These are phyloP conservation scores for Annulohypoxylon truncatum DNA, from an alignment of 2,329 filamentous ascomycete genomes.

Conservation along the genomic window DNA sequence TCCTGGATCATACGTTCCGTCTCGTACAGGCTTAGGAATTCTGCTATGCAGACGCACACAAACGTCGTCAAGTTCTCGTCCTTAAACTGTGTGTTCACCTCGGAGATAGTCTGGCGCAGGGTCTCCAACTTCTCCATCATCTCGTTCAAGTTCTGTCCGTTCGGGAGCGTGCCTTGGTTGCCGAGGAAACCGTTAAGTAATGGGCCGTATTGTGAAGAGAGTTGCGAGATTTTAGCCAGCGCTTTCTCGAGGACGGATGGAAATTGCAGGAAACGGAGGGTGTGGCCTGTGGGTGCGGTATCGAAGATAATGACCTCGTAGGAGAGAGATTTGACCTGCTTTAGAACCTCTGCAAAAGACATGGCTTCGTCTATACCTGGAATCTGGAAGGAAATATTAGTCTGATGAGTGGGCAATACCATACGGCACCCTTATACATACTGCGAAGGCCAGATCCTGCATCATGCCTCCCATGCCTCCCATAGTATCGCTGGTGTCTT, in stretches of 20 bases:
- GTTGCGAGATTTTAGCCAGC: conserved; percentile 94
- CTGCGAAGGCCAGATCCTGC: conserved; percentile 96
- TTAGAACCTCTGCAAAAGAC: conserved; percentile 99
- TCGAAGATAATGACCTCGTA: conserved; percentile 99
- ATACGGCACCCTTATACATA: conserved; percentile 57
- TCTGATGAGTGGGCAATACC: neutral
- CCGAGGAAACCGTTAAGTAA: conserved; percentile 95
- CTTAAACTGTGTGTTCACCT: conserved; percentile 99
- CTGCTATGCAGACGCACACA: conserved; percentile 97
- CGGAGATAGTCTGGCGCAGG: conserved; percentile 89
- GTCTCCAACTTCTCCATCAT: conserved; percentile 95
- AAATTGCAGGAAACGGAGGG: conserved; percentile 97
- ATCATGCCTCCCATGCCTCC: conserved; percentile 93
- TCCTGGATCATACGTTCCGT: conserved; percentile 99
- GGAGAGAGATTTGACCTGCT: conserved; percentile 98
- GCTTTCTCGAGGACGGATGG: conserved; percentile 98
- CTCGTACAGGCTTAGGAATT: conserved; percentile 97
- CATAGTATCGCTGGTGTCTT: conserved; percentile 65
- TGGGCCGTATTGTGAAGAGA: conserved; percentile 93
- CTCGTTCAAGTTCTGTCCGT: conserved; percentile 92
- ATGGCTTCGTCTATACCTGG: conserved; percentile 99
- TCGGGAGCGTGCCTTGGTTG: conserved; percentile 78
- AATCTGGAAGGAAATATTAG: conserved; percentile 68
- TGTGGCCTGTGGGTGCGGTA: conserved; percentile 97
- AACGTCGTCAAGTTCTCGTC: conserved; percentile 95